Base-by-base conservation (phyloP, 176 grass and related monocot species). In the Triticum dicoccoides region DNA sequence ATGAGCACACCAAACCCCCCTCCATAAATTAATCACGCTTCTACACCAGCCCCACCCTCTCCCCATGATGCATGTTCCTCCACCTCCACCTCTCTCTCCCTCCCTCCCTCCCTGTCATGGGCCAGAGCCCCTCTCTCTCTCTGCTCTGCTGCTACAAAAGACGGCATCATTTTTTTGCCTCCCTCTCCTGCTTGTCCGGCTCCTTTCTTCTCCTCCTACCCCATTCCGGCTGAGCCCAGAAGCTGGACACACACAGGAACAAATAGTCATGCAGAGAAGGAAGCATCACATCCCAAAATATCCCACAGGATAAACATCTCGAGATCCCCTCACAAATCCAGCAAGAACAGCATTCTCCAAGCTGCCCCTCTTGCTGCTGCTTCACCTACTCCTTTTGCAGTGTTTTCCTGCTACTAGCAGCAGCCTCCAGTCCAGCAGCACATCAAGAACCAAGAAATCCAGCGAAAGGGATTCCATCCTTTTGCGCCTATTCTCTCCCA, bases 1-100 rank as follows among this genome's bases (percentile, higher is more conserved):
- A 85, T 88, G 89, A 87, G 37, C 38, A 29, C 81, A 84, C 80
- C 85, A 70, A 88, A 87, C 77, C 52, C 32, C 51, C 51, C 51
- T 80, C 82, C 61, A 76, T 88, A 81, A 81, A 91, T 71, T 81
- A 91, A 81, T 91, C 81, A 24, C 77, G 80, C 61, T 18, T 54
- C 51, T 62, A 75, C 89, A 69, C 62, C 77, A 56, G 81, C 70
- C 89, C 85, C 77, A 81, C 77, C 64, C 82, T 24, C 65, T 59
- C 69, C 76, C 86, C 82, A 88, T 81, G 89, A 88, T 88, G 62
- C 85, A 81, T 61, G 76, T 68, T 79, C 47, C 76, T 68, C 73
- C 59, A 18, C 51, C 54, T 59, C 54, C 54, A 21, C 56, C 49
- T 52, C 47, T 3, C 11, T 3, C 44, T 6, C 52, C 2, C 54